Conservation (phyloP, 2,329 filamentous ascomycete species). For the Sporothrix curviconia region DNA sequence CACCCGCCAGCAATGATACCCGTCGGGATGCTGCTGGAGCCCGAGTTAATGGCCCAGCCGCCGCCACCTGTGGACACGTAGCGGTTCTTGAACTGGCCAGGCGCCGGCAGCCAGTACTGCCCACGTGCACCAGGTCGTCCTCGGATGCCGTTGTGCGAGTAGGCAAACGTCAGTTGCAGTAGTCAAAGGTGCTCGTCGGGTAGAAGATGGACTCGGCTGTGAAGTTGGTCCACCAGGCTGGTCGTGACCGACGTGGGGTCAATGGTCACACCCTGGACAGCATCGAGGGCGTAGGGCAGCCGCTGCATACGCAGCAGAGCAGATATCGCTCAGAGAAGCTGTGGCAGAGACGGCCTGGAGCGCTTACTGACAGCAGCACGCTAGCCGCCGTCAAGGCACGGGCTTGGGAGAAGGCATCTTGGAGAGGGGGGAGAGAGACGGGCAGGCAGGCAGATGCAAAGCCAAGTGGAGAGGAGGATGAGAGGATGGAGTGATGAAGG, state of each 20-base stretch:
- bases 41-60: constrained; percentile 28
- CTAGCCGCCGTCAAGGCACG: neutral
- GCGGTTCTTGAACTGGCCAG: constrained; percentile 36
- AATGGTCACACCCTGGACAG: neutral
- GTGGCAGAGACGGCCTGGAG: neutral
- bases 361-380: neutral
- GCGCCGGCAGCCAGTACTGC: constrained; percentile 31
- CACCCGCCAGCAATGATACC: constrained; percentile 12
- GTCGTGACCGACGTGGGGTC: neutral
- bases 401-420: neutral
- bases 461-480: neutral
- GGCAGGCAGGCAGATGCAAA: neutral
- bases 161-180: constrained; percentile 35
- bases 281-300: neutral
- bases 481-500: neutral
- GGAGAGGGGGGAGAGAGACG: neutral
- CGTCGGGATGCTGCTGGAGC: constrained; percentile 24
- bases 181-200: constrained; percentile 24
- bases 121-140: constrained; percentile 27
- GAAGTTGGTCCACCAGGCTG: neutral
- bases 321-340: constrained; percentile 21
- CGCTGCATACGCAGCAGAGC: neutral
- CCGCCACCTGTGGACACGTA: constrained; percentile 41
- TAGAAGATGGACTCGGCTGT: neutral
- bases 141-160: constrained; percentile 28